Base-by-base conservation (phyloP, 2,329 filamentous ascomycete species). In the Pestalotiopsis sp. region DNA sequence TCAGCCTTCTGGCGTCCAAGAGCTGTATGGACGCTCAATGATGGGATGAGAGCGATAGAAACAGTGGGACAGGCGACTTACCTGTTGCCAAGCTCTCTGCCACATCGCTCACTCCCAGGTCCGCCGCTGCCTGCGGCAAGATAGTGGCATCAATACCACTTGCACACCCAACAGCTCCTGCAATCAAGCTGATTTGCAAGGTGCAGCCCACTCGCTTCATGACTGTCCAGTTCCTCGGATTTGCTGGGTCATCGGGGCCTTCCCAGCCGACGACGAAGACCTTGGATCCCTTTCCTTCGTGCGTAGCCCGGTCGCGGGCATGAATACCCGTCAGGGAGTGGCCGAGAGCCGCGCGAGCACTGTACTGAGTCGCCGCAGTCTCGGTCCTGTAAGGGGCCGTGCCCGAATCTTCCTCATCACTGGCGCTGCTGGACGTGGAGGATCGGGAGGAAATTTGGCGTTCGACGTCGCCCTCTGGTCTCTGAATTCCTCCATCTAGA, bases 141-240 rank as follows among this genome's bases (percentile, higher is more conserved):
- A 85, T 84, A 0, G 81, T 81, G 0, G 85, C 84, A 67, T 89
- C 86, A 56, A 89, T 87, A 0, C 85, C 83, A 4, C 84, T 86
- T 0, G 86, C 86, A 1, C 83, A 79, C 3, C 83, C 83, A 0
- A 88, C 85, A 0, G 86, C 81, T 36, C 85, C 83, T 0, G 81
- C 86, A 38, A 90, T 85, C 2, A 78, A 66, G 0, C 82, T 81
- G 3, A 86, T 81, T 14, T 84, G 76, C 0, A 84, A 64, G 0
- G 83, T 85, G 1, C 79, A 79, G 4, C 76, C 72, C 4, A 84
- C 71, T 1, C 82, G 79, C 6, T 74, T 76, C 2, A 69, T 62
- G 12, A 75, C 69, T n/a, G 74, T 71, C 76, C 78, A 83, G 56
- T 83, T 82, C 25, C 76, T 75, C 3, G 82, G 82, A 63, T 81